Conservation (phyloP, 306 rosid species). For the Glycyrrhiza uralensis region DNA sequence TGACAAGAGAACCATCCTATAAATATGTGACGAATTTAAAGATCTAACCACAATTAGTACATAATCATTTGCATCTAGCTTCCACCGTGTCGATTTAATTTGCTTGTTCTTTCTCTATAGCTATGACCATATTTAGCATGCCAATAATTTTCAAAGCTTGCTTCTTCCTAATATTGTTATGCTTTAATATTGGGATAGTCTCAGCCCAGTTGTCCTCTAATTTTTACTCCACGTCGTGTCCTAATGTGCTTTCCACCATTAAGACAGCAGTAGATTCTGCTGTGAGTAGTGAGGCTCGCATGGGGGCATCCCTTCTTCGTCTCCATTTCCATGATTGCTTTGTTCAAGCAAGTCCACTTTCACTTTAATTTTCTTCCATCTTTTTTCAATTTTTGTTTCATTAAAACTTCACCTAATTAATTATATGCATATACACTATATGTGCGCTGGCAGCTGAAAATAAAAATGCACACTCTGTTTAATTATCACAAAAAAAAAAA, state of each 20-base stretch:
- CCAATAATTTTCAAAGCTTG: neutral
- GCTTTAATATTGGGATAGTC: conserved; percentile 22
- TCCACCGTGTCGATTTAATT: neutral
- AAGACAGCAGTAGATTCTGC: conserved; percentile 37
- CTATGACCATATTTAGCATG: no score
- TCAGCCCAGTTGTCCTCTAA: conserved; percentile 46
- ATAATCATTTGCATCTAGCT: neutral
- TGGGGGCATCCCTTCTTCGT: conserved; percentile 81
- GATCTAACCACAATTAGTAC: neutral
- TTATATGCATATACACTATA: neutral
- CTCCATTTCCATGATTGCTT: conserved; percentile 79
- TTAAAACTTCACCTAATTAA: neutral
- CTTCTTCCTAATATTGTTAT: neutral
- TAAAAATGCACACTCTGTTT: no score
- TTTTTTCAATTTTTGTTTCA: neutral
- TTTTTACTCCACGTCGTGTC: conserved; percentile 52
- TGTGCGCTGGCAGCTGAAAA: no score
- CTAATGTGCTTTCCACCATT: conserved; percentile 49
- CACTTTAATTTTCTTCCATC: neutral
- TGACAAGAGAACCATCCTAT: neutral
- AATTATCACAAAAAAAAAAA: no score
- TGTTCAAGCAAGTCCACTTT: conserved; percentile 55
- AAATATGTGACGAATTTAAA: neutral
- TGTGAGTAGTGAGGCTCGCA: conserved; percentile 50
- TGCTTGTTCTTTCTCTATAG: neutral